Conservation (phyloP, 2,329 filamentous ascomycete genomes). For the Penicillium glabrum region DNA sequence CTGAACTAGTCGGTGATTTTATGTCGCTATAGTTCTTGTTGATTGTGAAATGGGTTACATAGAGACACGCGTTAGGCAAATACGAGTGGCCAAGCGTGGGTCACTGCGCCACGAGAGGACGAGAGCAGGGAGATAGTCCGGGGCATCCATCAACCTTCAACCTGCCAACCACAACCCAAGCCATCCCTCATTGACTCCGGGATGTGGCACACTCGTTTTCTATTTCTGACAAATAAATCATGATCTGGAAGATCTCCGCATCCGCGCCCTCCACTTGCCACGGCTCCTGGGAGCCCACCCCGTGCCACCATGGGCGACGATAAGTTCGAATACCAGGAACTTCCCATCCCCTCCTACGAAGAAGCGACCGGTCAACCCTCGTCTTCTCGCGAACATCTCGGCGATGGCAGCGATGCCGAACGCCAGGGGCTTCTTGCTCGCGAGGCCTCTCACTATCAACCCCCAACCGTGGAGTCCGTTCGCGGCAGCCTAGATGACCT, state of each 20-base stretch:
- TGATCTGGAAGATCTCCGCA: conserved; percentile 35
- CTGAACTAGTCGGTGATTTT: neutral
- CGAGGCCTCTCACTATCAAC: conserved; percentile 61
- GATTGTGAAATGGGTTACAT: neutral
- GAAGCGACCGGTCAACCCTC: conserved; percentile 56
- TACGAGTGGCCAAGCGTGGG: conserved; percentile 1
- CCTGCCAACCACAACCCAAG: neutral
- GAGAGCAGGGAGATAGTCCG: neutral
- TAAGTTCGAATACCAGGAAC: conserved; percentile 59
- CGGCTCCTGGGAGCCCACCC: conserved; percentile 34
- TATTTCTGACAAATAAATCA: conserved; percentile 32
- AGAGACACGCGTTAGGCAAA: neutral
- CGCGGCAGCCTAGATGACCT: conserved; percentile 61
- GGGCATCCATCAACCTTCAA: neutral
- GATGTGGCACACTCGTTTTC: conserved; percentile 35
- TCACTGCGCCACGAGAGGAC: conserved; percentile 6
- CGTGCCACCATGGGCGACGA: conserved; percentile 48
- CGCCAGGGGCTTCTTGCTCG: conserved; percentile 38
- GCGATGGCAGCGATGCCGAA: conserved; percentile 46
- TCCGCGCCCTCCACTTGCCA: conserved; percentile 29
- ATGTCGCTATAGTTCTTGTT: neutral
- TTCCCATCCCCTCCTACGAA: conserved; percentile 80
- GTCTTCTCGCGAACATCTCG: conserved; percentile 22
- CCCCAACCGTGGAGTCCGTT: conserved; percentile 80
- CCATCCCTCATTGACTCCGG: conserved; percentile 11